phyloP scores from a whole-genome alignment of 2,329 filamentous ascomycete species.

The Colletotrichum orbiculare region DNA sequence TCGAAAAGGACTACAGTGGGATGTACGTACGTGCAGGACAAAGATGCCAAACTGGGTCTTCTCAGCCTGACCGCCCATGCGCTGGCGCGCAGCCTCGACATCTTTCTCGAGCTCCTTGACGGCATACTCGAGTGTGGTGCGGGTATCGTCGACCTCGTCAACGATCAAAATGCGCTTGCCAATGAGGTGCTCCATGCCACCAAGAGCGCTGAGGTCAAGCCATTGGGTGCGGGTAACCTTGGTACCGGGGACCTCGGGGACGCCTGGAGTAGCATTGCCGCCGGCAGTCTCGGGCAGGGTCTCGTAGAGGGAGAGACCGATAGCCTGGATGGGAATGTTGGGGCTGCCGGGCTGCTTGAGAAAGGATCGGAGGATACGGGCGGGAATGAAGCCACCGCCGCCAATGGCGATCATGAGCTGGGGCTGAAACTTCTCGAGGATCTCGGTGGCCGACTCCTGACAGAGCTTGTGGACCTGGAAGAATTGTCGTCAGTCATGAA shows the following conservation, averaged over 20 bases:
- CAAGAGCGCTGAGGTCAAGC: slow-evolving; percentile 87
- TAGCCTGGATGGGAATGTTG: slow-evolving; percentile 99
- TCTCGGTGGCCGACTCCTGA: slow-evolving; percentile 82
- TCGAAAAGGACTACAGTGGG: neutral
- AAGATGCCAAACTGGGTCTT: slow-evolving; percentile 94
- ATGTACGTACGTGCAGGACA: slow-evolving; percentile 82
- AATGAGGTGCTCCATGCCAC: slow-evolving; percentile 87
- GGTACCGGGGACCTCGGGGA: slow-evolving; percentile 83
- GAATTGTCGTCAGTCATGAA: neutral
- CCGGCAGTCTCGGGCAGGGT: slow-evolving; percentile 71
- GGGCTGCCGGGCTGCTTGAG: slow-evolving; percentile 86
- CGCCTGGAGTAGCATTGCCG: slow-evolving; percentile 55
- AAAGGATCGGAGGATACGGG: slow-evolving; percentile 96
- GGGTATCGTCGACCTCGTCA: slow-evolving; percentile 95
- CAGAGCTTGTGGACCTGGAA: slow-evolving; percentile 95
- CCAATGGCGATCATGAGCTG: slow-evolving; percentile 99
- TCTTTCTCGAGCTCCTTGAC: slow-evolving; percentile 96
- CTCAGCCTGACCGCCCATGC: slow-evolving; percentile 71
- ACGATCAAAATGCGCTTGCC: slow-evolving; percentile 94
- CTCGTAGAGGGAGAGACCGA: slow-evolving; percentile 97
- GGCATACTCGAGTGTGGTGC: slow-evolving; percentile 93
- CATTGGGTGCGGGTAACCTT: slow-evolving; percentile 98
- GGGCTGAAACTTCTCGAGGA: slow-evolving; percentile 87
- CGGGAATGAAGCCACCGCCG: slow-evolving; percentile 95
- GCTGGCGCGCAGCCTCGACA: slow-evolving; percentile 81